Base-by-base conservation (phyloP, 805 yeast genomes). In the Wickerhamiella cacticola region DNA sequence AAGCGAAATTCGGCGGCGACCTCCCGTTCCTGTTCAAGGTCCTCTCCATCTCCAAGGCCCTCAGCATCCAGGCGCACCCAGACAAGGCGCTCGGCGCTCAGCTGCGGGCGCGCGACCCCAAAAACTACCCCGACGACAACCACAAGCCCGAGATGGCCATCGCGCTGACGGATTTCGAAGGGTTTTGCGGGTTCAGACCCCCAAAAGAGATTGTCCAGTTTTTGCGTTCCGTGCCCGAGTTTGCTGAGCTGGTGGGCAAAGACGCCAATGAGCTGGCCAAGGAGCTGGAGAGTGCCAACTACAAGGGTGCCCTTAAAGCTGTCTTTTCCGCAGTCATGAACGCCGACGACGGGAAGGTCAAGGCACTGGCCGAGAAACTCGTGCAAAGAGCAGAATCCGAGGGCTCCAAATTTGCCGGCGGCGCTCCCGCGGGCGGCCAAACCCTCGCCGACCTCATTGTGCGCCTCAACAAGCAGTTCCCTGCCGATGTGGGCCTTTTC, bases 121-220 rank as follows among this genome's bases (percentile, higher is more conserved):
- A 79, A 59, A 83, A 92, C 68, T 92, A 92, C 64, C 97, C 97
- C 3, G 98, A 92, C 68, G 94, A 81, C 64, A 92, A 92, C 70
- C 98, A 92, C 68, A 92, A 92, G 71, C 98, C 98, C n/a, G 98
- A 92, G 67, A 92, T 92, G 98, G 97, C 98, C 45, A 78, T 92
- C 60, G 98, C 98, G 7, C 79, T 92, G 47, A 88, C 97, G 19
- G 84, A 78, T 52, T 92, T 92, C 59, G 97, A 92, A 70, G 97
- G 96, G 0, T 89, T 92, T 68, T 92, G 98, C 67, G 98, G 98
- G 0, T 92, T 92, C 71, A 81, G 92, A 63, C 98, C 98, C 18
- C 74, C 88, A 59, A 73, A 70, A 29, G 82, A 87, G 66, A 74
- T 92, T 56, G 80, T 80, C 42, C 69, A 69, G 40, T 78, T 84